A percentile compares a stretch with the other conserved stretches of the same genome.
Conservation (phyloP, 345 rosid genomes). For the Rubroshorea leprosula region DNA sequence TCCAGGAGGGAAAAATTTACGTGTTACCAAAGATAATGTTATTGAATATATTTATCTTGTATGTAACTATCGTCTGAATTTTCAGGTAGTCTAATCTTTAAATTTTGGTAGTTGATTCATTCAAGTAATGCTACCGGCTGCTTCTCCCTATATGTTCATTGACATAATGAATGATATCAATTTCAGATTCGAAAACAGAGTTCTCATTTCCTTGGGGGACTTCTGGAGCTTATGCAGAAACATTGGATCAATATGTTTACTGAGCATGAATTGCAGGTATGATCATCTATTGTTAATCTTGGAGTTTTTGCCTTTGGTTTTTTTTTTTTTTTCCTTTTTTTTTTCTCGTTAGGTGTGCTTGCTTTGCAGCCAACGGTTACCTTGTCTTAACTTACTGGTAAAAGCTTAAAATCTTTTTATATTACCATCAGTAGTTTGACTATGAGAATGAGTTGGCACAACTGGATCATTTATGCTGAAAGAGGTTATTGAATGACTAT, state of each 20-base stretch:
- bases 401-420: neutral
- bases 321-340: no score
- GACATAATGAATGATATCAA: slow-evolving; percentile 8
- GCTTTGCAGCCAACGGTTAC: neutral
- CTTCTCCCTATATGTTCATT: slow-evolving; percentile 7
- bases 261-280: slow-evolving; percentile 98
- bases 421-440: no score
- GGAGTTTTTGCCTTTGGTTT: no score
- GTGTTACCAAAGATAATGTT: slow-evolving; percentile 85
- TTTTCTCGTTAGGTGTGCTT: neutral
- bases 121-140: neutral
- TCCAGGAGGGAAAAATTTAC: slow-evolving; percentile 74
- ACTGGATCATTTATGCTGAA: neutral
- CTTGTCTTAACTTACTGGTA: neutral
- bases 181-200: slow-evolving; percentile 93
- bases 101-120: slow-evolving; percentile 5
- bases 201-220: slow-evolving; percentile 84
- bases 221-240: slow-evolving; percentile 90
- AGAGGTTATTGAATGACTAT: neutral
- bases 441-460: no score
- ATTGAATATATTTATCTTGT: slow-evolving; percentile 90
- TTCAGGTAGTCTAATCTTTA: slow-evolving; percentile 51
- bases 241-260: slow-evolving; percentile 97
- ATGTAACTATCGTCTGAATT: slow-evolving; percentile 90
- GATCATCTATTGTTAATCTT: neutral